Conservation (phyloP, 169 alveolate genomes). For the Plasmodium coatneyi region DNA sequence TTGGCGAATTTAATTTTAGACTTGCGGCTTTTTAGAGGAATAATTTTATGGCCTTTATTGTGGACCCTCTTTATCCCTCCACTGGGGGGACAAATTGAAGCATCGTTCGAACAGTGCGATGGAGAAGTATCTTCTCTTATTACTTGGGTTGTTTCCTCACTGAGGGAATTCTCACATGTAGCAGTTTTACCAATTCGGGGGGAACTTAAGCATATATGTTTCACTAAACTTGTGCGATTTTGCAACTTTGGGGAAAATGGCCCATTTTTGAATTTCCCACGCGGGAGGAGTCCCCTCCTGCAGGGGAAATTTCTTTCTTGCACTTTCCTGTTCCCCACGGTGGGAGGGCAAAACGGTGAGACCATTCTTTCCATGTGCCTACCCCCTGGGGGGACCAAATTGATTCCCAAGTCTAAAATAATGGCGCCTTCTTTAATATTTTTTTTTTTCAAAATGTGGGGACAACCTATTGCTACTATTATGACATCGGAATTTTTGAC, state of each 20-base stretch:
- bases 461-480: slow-evolving; percentile 41
- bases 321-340: background rate
- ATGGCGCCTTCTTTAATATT: slow-evolving; percentile 35
- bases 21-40: background rate
- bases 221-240: background rate
- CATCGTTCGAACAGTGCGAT: background rate
- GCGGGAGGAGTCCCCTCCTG: background rate
- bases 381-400: background rate
- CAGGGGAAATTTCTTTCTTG: background rate
- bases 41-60: background rate
- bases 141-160: background rate
- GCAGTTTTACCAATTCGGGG: background rate
- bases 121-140: background rate
- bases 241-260: background rate
- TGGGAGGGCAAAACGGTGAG: background rate
- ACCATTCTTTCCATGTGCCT: background rate
- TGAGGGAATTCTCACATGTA: background rate
- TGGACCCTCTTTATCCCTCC: background rate
- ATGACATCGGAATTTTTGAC: slow-evolving; percentile 27
- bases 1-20: slow-evolving; percentile 27
- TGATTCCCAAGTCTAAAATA: slow-evolving; percentile 53
- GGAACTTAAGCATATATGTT: background rate
- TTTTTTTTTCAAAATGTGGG: slow-evolving; percentile 12
- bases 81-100: background rate
- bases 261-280: background rate